Evolutionary conservation across 2,329 filamentous ascomycete genomes (phyloP).

Genomic region (Fusarium compactum): DNA sequence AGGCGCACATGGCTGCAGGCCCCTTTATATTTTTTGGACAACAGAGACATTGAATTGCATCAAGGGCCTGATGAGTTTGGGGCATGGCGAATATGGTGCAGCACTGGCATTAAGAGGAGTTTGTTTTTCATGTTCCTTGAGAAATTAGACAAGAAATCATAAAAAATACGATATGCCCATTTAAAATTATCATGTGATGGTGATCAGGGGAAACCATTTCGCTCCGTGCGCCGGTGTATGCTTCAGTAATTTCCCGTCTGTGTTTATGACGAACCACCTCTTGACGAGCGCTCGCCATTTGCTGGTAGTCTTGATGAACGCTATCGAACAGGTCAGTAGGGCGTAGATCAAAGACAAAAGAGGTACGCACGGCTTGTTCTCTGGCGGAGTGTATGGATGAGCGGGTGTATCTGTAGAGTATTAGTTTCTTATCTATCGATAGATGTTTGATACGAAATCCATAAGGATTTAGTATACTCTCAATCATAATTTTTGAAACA

Average conservation of each 20-base stretch:
- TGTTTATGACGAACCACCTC: conserved; percentile 17
- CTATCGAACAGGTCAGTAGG: conserved; percentile 20
- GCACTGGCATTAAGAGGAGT: conserved; percentile 35
- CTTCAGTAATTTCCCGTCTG: neutral
- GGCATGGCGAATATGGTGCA: conserved; percentile 33
- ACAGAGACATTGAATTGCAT: conserved; percentile 27
- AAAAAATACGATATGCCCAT: conserved; percentile 33
- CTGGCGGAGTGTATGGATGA: conserved; percentile 57
- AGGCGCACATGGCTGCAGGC: conserved; percentile 33
- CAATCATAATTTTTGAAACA: too few species aligned
- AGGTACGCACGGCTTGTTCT: conserved; percentile 46
- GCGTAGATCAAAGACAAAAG: neutral
- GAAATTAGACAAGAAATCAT: conserved; percentile 40
- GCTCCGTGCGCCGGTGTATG: conserved; percentile 31
- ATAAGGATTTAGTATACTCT: neutral
- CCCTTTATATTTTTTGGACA: conserved; percentile 25
- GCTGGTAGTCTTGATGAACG: conserved; percentile 26
- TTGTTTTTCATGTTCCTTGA: conserved; percentile 30
- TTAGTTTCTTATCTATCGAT: conserved; percentile 3
- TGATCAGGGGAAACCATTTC: neutral
- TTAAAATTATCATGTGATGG: neutral
- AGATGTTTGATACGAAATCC: neutral
- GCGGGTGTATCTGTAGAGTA: conserved; percentile 53
- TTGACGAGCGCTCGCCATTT: conserved; percentile 32
- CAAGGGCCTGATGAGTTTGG: conserved; percentile 13